Conservation (phyloP, 805 yeast species). For the Hanseniaspora pseudoguilliermondii region DNA sequence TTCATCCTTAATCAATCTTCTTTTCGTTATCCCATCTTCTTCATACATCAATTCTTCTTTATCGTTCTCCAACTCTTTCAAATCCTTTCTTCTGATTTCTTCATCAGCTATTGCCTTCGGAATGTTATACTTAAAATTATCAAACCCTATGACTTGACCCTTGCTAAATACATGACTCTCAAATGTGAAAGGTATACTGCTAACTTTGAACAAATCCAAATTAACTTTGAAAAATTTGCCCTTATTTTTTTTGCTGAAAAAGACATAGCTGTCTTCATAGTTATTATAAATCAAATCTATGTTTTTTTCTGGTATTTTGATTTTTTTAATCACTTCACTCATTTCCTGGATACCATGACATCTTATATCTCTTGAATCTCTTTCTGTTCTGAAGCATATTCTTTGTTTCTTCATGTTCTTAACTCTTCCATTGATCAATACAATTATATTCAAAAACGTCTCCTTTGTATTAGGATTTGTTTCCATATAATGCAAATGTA, state of each 20-base stretch:
- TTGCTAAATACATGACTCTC: background rate
- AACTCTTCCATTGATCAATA: slow-evolving; percentile 44
- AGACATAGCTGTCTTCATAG: background rate
- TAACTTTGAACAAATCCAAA: background rate
- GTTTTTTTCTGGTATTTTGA: background rate
- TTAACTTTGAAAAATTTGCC: background rate
- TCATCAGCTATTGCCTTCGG: slow-evolving; percentile 10
- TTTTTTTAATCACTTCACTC: slow-evolving; percentile 50
- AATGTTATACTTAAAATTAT: slow-evolving; percentile 6
- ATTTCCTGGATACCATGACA: slow-evolving; percentile 75
- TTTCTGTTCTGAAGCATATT: slow-evolving; percentile 77
- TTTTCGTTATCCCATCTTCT: background rate
- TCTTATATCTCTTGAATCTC: slow-evolving; percentile 84
- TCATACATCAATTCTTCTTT: background rate
- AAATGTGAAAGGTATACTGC: background rate
- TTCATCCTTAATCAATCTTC: background rate
- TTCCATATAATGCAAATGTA: slow-evolving; percentile 62
- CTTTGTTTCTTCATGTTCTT: slow-evolving; percentile 65
- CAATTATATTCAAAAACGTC: slow-evolving; percentile 40
- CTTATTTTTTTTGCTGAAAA: background rate
- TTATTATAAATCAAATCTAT: background rate
- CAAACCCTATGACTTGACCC: background rate
- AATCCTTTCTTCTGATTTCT: slow-evolving; percentile 9
- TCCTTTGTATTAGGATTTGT: slow-evolving; percentile 32
- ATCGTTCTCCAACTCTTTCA: slow-evolving; percentile 9